Evolutionary conservation across 176 grass and related monocot genomes (phyloP).

Genomic region (Poa annua): DNA sequence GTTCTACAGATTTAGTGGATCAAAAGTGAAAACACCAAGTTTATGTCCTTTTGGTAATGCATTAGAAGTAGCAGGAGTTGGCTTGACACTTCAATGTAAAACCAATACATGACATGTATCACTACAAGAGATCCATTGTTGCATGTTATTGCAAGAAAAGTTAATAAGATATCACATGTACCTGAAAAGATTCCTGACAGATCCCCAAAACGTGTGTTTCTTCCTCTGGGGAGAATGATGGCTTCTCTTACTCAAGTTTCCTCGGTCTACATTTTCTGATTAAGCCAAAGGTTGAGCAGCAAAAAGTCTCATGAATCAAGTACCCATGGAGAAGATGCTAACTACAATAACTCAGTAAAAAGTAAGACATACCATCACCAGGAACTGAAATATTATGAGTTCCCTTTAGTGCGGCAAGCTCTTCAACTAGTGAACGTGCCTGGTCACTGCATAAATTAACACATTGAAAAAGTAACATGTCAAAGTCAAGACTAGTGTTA

Average conservation of each 20-base stretch:
- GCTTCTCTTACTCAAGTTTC: conserved; percentile 37
- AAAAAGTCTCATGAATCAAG: background rate
- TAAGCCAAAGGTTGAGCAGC: conserved; percentile 21
- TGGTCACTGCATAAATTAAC: conserved; percentile 53
- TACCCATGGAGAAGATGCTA: background rate
- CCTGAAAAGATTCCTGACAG: conserved; percentile 77
- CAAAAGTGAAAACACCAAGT: background rate
- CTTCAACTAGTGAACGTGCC: conserved; percentile 58
- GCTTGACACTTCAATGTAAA: conserved; percentile 2
- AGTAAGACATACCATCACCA: conserved; percentile 39
- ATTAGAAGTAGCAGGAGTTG: background rate
- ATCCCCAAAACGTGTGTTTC: conserved; percentile 56
- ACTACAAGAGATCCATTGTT: background rate
- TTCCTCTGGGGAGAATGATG: conserved; percentile 31
- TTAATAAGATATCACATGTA: conserved; percentile 35
- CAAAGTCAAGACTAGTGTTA: conserved; percentile 13
- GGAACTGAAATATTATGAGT: conserved; percentile 46
- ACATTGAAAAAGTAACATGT: background rate
- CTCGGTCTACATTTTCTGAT: conserved; percentile 26
- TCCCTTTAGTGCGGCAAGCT: conserved; percentile 56
- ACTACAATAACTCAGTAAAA: conserved; percentile 23
- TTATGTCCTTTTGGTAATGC: background rate
- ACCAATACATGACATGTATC: background rate
- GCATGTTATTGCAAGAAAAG: conserved; percentile 33
- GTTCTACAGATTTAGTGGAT: background rate